phyloP scores from a whole-genome alignment of 2,329 filamentous ascomycete species.

The Colletotrichum sidae region DNA sequence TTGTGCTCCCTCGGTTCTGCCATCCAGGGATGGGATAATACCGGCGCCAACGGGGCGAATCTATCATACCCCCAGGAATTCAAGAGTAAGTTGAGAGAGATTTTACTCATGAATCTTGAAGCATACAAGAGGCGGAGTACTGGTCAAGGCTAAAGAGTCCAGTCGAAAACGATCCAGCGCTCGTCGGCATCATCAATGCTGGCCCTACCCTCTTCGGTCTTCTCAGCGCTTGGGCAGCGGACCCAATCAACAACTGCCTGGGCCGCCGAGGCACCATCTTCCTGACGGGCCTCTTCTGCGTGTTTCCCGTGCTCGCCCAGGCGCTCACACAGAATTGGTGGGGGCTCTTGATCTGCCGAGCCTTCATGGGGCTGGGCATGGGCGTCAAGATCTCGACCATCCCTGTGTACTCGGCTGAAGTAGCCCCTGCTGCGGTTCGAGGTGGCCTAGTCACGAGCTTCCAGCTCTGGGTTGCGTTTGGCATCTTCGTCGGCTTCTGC shows the following conservation, averaged over 20 bases:
- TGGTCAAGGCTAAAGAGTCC: no score
- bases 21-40: constrained; percentile 58
- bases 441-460: constrained; percentile 82
- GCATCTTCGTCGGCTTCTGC: constrained; percentile 63
- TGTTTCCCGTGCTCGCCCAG: constrained; percentile 65
- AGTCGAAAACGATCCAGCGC: constrained; percentile 54
- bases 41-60: constrained; percentile 54
- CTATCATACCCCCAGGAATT: constrained; percentile 51
- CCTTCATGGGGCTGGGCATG: constrained; percentile 74
- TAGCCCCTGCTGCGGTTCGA: constrained; percentile 73
- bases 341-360: constrained; percentile 60
- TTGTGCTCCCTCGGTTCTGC: constrained; percentile 46
- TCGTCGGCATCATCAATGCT: constrained; percentile 69
- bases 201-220: constrained; percentile 41
- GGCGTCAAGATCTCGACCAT: constrained; percentile 74
- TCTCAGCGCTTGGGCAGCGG: constrained; percentile 43
- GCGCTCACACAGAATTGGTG: constrained; percentile 64
- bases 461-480: constrained; percentile 76
- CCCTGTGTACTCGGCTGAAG: constrained; percentile 81
- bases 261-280: constrained; percentile 58
- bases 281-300: constrained; percentile 65
- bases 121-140: no score
- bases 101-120: no score
- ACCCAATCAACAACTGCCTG: constrained; percentile 51
- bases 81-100: constrained; percentile 37